phyloP scores from a whole-genome alignment of 768 basidiomycete genomes.

The Leccinum imitatum region DNA sequence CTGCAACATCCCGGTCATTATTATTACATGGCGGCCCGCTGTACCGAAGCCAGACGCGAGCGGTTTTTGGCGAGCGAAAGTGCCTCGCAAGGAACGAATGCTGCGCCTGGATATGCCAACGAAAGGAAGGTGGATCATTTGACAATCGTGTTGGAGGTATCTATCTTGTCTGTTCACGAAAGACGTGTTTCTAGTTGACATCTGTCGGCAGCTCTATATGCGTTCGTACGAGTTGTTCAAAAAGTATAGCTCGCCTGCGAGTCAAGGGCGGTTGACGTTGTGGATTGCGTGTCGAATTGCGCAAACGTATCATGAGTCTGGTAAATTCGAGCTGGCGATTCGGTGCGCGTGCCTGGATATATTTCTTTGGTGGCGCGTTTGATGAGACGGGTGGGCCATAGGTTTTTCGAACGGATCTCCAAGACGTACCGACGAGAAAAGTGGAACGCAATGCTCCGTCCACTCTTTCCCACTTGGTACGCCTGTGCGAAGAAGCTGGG shows the following conservation, averaged over 20 bases:
- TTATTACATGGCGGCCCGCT: slow-evolving; percentile 87
- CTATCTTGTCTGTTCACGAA: neutral
- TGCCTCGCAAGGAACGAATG: slow-evolving; percentile 35
- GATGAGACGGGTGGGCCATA: slow-evolving; percentile 26
- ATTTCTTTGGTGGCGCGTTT: neutral
- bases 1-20: slow-evolving; percentile 85
- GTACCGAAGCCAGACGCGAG: slow-evolving; percentile 73
- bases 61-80: slow-evolving; percentile 60
- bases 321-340: slow-evolving; percentile 85
- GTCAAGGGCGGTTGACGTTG: slow-evolving; percentile 80
- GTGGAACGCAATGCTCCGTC: slow-evolving; percentile 73
- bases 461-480: slow-evolving; percentile 80
- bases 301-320: slow-evolving; percentile 75
- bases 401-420: slow-evolving; percentile 92
- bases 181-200: neutral
- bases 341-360: slow-evolving; percentile 44
- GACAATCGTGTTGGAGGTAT: slow-evolving; percentile 78
- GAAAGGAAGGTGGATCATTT: slow-evolving; percentile 94
- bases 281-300: slow-evolving; percentile 92
- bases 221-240: slow-evolving; percentile 95
- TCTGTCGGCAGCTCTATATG: slow-evolving; percentile 69
- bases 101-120: slow-evolving; percentile 75
- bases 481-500: slow-evolving; percentile 76
- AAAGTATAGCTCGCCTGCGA: slow-evolving; percentile 42
- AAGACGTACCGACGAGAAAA: slow-evolving; percentile 83